phyloP scores from a whole-genome alignment of 2,329 filamentous ascomycete genomes.

The Xylariomycetidae sp. region DNA sequence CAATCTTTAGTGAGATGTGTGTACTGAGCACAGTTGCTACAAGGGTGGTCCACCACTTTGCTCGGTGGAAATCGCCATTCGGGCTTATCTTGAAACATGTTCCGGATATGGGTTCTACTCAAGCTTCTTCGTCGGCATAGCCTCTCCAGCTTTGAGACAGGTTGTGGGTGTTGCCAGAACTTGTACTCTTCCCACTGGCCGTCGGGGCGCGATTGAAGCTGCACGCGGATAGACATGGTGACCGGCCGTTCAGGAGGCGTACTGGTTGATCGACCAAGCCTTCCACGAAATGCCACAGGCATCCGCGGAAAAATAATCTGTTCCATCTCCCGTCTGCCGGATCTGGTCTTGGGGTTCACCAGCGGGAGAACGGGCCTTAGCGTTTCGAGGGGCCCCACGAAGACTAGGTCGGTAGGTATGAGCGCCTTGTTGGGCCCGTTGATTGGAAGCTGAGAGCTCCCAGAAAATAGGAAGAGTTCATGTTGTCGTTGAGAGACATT shows the following conservation, averaged over 20 bases:
- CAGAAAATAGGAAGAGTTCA: slow-evolving; percentile 15
- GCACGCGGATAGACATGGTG: slow-evolving; percentile 9
- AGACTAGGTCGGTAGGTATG: slow-evolving; percentile 12
- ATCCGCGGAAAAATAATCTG: too few species aligned
- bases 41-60: slow-evolving; percentile 10
- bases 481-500: slow-evolving; percentile 8
- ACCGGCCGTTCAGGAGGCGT: too few species aligned
- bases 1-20: slow-evolving; percentile 23
- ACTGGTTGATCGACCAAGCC: slow-evolving; percentile 13
- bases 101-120: slow-evolving; percentile 30
- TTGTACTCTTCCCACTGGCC: slow-evolving; percentile 4
- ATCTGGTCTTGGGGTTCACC: background rate
- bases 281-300: too few species aligned
- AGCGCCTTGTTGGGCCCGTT: slow-evolving; percentile 36
- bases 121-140: slow-evolving; percentile 30
- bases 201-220: slow-evolving; percentile 1
- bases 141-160: slow-evolving; percentile 26
- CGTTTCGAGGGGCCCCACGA: slow-evolving; percentile 4
- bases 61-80: slow-evolving; percentile 11
- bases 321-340: background rate
- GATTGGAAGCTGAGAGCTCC: slow-evolving; percentile 28
- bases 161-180: slow-evolving; percentile 20
- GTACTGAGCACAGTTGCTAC: slow-evolving; percentile 26
- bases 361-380: background rate
- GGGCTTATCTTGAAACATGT: slow-evolving; percentile 28